Conservation (phyloP, 2,329 filamentous ascomycete genomes). For the Colletotrichum cereale region DNA sequence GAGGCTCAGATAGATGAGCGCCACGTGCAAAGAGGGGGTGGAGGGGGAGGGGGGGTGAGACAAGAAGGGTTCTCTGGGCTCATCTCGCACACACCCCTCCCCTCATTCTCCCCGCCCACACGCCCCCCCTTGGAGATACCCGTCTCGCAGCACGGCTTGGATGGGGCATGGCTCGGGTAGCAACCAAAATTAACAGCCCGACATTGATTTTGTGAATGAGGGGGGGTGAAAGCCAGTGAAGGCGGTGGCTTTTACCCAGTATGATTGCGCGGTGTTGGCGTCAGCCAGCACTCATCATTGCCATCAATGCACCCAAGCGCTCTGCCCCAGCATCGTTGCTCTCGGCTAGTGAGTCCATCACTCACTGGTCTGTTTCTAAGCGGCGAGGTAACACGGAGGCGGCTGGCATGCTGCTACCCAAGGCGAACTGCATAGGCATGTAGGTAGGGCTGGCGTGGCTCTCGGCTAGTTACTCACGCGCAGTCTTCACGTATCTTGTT, state of each 20-base stretch:
- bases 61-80: not conserved
- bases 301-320: not conserved
- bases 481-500: slow-evolving; percentile 27
- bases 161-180: slow-evolving; percentile 1
- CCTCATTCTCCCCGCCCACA: not conserved
- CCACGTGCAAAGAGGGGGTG: slow-evolving; percentile 12
- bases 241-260: slow-evolving; percentile 1
- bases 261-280: slow-evolving; percentile 33
- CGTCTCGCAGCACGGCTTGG: slow-evolving; percentile 1
- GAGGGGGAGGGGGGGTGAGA: slow-evolving; percentile 7
- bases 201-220: not conserved
- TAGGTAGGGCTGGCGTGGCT: slow-evolving; percentile 37
- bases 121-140: not conserved
- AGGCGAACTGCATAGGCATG: slow-evolving; percentile 22
- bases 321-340: not conserved
- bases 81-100: not conserved
- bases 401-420: slow-evolving; percentile 9
- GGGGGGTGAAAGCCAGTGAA: not conserved
- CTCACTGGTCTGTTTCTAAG: not conserved
- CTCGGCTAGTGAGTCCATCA: no score
- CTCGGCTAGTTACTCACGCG: slow-evolving; percentile 3
- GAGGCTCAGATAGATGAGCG: slow-evolving; percentile 33
- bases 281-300: slow-evolving; percentile 15
- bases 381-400: slow-evolving; percentile 1
- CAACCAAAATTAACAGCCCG: not conserved